Percentiles rank a stretch among this genome's conserved stretches.
Evolutionary conservation across 1,284 basidiomycete genomes (phyloP).

Genomic region (Papiliotrema terrestris): DNA sequence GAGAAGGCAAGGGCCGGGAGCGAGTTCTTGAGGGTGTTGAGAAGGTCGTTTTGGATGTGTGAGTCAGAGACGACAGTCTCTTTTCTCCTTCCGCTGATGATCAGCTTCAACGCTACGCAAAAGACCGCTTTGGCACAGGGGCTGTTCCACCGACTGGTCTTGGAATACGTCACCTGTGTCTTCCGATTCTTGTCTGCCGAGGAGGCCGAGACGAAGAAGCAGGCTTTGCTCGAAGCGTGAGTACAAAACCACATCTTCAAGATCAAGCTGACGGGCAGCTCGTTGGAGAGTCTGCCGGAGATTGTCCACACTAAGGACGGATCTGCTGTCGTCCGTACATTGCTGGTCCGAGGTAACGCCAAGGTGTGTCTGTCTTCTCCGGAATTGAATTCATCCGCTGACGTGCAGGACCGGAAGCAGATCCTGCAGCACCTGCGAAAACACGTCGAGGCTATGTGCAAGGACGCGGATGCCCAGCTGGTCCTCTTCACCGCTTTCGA

Average conservation of each 20-base stretch:
- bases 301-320: slow-evolving; percentile 90
- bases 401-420: slow-evolving; percentile 73
- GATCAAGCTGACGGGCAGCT: slow-evolving; percentile 50
- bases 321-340: slow-evolving; percentile 74
- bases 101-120: slow-evolving; percentile 80
- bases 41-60: slow-evolving; percentile 73
- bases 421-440: slow-evolving; percentile 81
- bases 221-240: slow-evolving; percentile 44
- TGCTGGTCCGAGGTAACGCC: slow-evolving; percentile 72
- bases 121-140: slow-evolving; percentile 80
- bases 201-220: slow-evolving; percentile 46
- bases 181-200: slow-evolving; percentile 43
- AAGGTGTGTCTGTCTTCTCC: slow-evolving; percentile 55
- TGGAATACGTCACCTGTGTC: slow-evolving; percentile 47
- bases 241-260: neutral
- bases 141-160: slow-evolving; percentile 70
- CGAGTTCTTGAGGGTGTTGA: slow-evolving; percentile 66
- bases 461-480: slow-evolving; percentile 79
- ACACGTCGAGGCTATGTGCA: slow-evolving; percentile 76
- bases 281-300: slow-evolving; percentile 76
- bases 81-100: neutral
- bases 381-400: neutral
- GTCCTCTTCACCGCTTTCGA: slow-evolving; percentile 84
- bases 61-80: slow-evolving; percentile 33
- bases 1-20: slow-evolving; percentile 59